Percentiles rank a stretch among this genome's conserved stretches.
phyloP scores from a whole-genome alignment of 2,329 filamentous ascomycete species.

The Fusarium nisikadoi region DNA sequence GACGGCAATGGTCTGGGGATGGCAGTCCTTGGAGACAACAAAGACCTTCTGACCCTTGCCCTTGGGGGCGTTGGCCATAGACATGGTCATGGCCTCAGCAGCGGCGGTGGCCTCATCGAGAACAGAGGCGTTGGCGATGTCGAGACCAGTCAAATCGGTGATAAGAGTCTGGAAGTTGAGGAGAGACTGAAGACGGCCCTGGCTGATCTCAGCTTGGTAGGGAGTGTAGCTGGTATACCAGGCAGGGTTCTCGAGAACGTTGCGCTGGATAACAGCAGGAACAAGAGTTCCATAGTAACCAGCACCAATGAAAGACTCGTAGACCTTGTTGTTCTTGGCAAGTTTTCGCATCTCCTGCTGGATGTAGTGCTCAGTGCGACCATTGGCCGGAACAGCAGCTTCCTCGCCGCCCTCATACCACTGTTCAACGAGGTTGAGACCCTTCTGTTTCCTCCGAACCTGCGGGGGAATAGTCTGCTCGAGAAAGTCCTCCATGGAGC shows the following conservation, averaged over 20 bases:
- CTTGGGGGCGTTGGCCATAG: constrained; percentile 71
- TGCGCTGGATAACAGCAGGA: constrained; percentile 91
- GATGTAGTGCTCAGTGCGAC: constrained; percentile 45
- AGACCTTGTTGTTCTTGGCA: constrained; percentile 50
- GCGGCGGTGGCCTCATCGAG: constrained; percentile 93
- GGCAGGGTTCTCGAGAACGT: constrained; percentile 89
- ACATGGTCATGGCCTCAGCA: constrained; percentile 94
- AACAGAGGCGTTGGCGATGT: constrained; percentile 90
- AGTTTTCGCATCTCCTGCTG: constrained; percentile 69
- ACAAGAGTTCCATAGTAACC: constrained; percentile 89
- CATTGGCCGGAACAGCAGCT: constrained; percentile 36
- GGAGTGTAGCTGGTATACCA: constrained; percentile 99
- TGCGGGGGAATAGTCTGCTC: constrained; percentile 82
- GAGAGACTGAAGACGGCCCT: constrained; percentile 89
- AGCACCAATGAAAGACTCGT: constrained; percentile 80
- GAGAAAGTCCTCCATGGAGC: constrained; percentile 83
- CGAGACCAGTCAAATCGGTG: constrained; percentile 84
- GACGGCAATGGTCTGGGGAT: constrained; percentile 88
- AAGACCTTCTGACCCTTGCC: constrained; percentile 82
- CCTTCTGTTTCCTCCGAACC: constrained; percentile 58
- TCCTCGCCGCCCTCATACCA: constrained; percentile 42
- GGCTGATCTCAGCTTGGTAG: constrained; percentile 97
- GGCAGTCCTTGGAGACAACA: constrained; percentile 82
- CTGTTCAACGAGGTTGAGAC: constrained; percentile 44
- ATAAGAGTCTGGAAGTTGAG: constrained; percentile 97